These are phyloP conservation scores for Cladophialophora chaetospira DNA, from an alignment of 2,329 filamentous ascomycete species.

Conservation along the genomic window DNA sequence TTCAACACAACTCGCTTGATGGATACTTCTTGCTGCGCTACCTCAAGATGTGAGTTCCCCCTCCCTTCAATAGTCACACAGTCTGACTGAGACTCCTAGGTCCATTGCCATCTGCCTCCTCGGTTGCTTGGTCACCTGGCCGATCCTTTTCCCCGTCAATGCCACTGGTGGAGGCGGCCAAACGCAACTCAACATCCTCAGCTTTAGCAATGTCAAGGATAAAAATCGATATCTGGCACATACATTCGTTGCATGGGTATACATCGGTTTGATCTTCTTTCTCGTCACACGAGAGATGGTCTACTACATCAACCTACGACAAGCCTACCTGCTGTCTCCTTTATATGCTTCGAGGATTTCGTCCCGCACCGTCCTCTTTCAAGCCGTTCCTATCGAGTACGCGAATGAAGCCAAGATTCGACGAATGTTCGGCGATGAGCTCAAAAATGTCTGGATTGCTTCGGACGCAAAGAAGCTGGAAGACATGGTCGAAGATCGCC, in stretches of 20 bases:
- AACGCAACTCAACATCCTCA: constrained; percentile 72
- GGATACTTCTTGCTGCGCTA: constrained; percentile 90
- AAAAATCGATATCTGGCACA: constrained; percentile 77
- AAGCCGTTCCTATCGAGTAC: constrained; percentile 77
- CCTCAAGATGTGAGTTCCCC: constrained; percentile 77
- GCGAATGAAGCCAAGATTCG: constrained; percentile 75
- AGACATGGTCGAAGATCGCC: constrained; percentile 77
- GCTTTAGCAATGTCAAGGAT: constrained; percentile 73
- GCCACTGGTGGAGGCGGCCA: constrained; percentile 71
- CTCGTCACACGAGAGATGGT: constrained; percentile 84
- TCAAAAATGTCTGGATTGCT: constrained; percentile 82
- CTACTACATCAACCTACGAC: constrained; percentile 88
- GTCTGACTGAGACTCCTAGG: too few relatives aligned
- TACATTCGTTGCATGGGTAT: constrained; percentile 76
- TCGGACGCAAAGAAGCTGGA: constrained; percentile 76
- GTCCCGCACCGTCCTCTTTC: constrained; percentile 85
- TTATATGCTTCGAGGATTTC: constrained; percentile 83
- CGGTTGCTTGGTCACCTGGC: constrained; percentile 82
- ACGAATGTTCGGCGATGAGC: constrained; percentile 77
- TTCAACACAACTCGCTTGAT: constrained; percentile 90
- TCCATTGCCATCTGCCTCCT: constrained; percentile 77
- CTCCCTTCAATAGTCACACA: too few relatives aligned
- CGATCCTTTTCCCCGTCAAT: constrained; percentile 85
- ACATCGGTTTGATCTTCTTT: constrained; percentile 83
- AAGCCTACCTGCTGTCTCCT: constrained; percentile 86